phyloP scores from a whole-genome alignment of 176 grass and related monocot genomes.

The Zea luxurians region DNA sequence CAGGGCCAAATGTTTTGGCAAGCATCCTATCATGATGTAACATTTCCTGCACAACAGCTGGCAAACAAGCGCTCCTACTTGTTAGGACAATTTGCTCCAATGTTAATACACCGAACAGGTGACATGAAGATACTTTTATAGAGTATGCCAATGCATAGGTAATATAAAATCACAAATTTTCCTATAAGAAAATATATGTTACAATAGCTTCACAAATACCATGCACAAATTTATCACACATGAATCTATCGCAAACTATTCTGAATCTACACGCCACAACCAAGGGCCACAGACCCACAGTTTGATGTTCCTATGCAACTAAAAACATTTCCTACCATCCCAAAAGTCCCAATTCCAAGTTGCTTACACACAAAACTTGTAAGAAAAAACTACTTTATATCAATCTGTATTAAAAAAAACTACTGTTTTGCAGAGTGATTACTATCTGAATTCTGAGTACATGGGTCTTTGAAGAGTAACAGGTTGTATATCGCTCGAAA shows the following conservation, averaged over 20 bases:
- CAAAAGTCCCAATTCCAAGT: conserved; percentile 11
- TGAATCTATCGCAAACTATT: too few relatives aligned
- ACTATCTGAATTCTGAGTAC: conserved; percentile 16
- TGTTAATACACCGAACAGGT: not conserved
- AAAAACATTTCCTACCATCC: conserved; percentile 12
- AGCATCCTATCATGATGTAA: conserved; percentile 51
- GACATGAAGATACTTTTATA: conserved; percentile 22
- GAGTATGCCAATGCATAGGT: not conserved
- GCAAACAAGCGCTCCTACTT: conserved; percentile 4
- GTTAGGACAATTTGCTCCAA: conserved; percentile 30
- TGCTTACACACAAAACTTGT: not conserved
- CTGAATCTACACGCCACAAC: too few relatives aligned
- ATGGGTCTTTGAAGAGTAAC: not conserved
- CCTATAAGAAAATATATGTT: conserved; percentile 8
- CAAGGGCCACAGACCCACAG: not conserved
- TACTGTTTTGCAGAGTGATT: not conserved
- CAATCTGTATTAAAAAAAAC: conserved; percentile 7
- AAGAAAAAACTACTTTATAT: not conserved
- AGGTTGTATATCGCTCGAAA: not conserved
- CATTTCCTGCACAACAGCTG: conserved; percentile 81
- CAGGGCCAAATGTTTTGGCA: conserved; percentile 79
- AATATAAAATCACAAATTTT: not conserved
- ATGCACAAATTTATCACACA: not conserved
- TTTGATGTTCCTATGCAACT: conserved; percentile 29
- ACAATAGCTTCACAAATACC: conserved; percentile 14